These are phyloP conservation scores for Nicotiana undulata DNA, from an alignment of 257 asterid genomes.

Conservation along the genomic window DNA sequence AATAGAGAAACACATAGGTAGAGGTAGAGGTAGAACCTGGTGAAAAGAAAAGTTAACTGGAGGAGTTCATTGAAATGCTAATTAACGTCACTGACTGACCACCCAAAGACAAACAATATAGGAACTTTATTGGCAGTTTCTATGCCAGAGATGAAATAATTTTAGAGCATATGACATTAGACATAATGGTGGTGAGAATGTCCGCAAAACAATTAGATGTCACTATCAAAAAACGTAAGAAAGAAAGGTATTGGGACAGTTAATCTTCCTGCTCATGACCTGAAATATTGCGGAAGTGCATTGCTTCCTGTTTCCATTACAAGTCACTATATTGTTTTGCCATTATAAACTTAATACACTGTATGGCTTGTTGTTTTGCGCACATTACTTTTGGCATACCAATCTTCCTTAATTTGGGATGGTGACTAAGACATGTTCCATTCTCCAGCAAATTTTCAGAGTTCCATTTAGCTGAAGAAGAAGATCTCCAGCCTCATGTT, in stretches of 20 bases:
- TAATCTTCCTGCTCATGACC: not conserved
- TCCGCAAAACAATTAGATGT: not conserved
- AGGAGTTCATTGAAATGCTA: not conserved
- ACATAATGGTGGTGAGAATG: not conserved
- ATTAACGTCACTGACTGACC: not conserved
- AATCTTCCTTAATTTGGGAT: not conserved
- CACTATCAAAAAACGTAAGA: not conserved
- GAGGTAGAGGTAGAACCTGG: not conserved
- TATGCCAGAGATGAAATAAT: not conserved
- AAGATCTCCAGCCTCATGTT: constrained; percentile 42
- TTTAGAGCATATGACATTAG: not conserved
- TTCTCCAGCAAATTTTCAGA: constrained; percentile 53
- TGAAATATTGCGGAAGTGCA: not conserved
- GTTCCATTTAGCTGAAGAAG: constrained; percentile 41
- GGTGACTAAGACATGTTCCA: not conserved
- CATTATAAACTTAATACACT: not conserved
- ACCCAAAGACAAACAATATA: not conserved
- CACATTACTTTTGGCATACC: not conserved
- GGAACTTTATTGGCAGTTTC: not conserved
- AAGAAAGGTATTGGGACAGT: not conserved
- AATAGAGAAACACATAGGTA: not conserved
- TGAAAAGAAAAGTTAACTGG: not conserved
- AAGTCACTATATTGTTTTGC: not conserved
- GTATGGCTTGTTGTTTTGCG: not conserved
- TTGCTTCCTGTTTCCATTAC: not conserved